Evolutionary conservation across 345 rosid genomes (phyloP), one percentile per base, ranked within the genome.

Genomic region (Eucalyptus erythrocorys): DNA sequence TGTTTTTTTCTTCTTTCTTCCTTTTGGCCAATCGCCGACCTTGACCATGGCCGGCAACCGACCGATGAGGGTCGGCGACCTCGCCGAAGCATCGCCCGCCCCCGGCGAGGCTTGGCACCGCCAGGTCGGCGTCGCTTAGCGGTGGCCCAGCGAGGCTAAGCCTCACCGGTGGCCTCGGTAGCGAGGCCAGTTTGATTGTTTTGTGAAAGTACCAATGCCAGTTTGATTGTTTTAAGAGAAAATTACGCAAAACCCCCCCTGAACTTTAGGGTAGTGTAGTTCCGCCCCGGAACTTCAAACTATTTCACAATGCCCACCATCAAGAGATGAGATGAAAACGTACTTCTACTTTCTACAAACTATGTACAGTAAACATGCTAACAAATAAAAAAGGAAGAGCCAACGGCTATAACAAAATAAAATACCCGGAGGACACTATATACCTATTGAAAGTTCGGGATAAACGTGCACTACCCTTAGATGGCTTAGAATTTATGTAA

Each of bases 301-400:
- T 15, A 32, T 30, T 61, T 15, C 71, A 30, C 71, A 13, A 0
- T 61, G 8, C 17, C 71, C 8, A 0, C 34, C 34, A 13, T 66
- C 0, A 4, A 32, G 0, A 66, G 0, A 16, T 66, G 40, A 34
- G 32, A 32, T 32, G 42, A 66, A 32, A 66, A n/a, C 2, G 24
- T 66, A 32, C 42, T 66, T 16, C 8, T 4, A 16, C 12, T 8
- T 32, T 64, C 16, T 32, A 1, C 32, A 66, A 16, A 8, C 4
- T 34, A 68, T 34, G 43, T 17, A 17, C 26, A 68, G 10, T 68
- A 17, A 2, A 34, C 80, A 17, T 17, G 42, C 13, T 0, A 34
- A 21, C 24, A 2, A 40, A 10, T 32, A 8, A 32, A 8, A 68
- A 32, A 16, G 22, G 43, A 9, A 68, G 43, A 21, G 42, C 40